These are phyloP conservation scores for Silene noctiflora DNA, from an alignment of 179 eudicot genomes.

Conservation along the genomic window DNA sequence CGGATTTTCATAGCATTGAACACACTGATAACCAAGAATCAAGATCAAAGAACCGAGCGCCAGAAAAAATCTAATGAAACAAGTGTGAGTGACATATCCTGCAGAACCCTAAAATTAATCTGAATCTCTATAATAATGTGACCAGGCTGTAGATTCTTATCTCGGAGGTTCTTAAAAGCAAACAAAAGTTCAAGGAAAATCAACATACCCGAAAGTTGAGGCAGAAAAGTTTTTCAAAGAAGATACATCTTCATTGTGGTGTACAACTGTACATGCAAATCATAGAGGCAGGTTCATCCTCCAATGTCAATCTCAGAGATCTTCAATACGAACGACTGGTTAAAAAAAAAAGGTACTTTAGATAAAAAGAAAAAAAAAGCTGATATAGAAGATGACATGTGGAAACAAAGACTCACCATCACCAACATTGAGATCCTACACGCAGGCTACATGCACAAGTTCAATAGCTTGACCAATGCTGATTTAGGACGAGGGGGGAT, in stretches of 20 bases:
- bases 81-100: no score
- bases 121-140: no score
- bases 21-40: no score
- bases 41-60: no score
- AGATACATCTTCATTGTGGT: not conserved
- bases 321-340: constrained; percentile 4
- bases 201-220: constrained; percentile 18
- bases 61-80: no score
- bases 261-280: not conserved
- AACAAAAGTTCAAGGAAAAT: not conserved
- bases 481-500: not conserved
- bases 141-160: no score
- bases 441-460: not conserved
- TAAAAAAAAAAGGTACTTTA: not conserved
- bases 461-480: not conserved
- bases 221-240: not conserved
- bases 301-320: constrained; percentile 2
- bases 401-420: constrained; percentile 1
- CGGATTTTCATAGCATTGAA: no score
- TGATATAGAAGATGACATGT: not conserved
- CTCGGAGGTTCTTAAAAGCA: not conserved
- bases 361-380: constrained; percentile 1
- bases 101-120: no score
- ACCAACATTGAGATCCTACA: not conserved
- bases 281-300: not conserved